Evolutionary conservation across 2,329 filamentous ascomycete species (phyloP), one percentile per base, ranked within the genome.

Genomic region (Hypoxylon sp.): DNA sequence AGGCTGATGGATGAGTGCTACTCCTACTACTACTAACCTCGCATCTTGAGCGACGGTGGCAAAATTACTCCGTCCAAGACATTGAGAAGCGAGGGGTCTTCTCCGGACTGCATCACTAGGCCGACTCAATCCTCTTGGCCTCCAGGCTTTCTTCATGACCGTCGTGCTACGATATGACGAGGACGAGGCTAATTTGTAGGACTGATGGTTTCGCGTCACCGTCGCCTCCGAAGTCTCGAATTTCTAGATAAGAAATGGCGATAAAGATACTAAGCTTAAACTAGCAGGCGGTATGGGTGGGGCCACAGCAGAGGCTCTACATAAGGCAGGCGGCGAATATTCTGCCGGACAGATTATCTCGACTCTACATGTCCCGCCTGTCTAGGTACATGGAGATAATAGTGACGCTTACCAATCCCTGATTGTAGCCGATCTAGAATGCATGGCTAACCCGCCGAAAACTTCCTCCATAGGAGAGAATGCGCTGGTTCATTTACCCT

Each of bases 121-220:
- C 68, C 74, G 71, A 42, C 70, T 69, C 16, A 77, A 57, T 38
- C 71, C 69, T 55, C 73, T 66, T 24, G 74, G 68, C 49, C 71
- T 70, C 75, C 74, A 77, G 52, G 70, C 72, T 64, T 73, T 75
- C 68, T 63, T 74, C 77, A 78, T 78, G 2, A 38, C 70, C 33
- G 54, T 48, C 55, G 22, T 38, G 32, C 7, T 36, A 57, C n/a
- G 51, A 50, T 60, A 54, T 22, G 28, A 26, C 30, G 51, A 44
- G 30, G 16, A 20, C 9, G 26, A 32, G n/a, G 12, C 26, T 16
- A 40, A 54, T 52, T 50, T 8, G 50, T 30, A 30, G 36, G 33
- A 50, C 50, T 22, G 28, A 16, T 12, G 16, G 1, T 48, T 44
- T 51, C 28, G 14, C n/a, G 33, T 61, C 22, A 40, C 40, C 38